Evolutionary conservation across 768 basidiomycete species (phyloP).

Genomic region (Leccinum rimulosum): DNA sequence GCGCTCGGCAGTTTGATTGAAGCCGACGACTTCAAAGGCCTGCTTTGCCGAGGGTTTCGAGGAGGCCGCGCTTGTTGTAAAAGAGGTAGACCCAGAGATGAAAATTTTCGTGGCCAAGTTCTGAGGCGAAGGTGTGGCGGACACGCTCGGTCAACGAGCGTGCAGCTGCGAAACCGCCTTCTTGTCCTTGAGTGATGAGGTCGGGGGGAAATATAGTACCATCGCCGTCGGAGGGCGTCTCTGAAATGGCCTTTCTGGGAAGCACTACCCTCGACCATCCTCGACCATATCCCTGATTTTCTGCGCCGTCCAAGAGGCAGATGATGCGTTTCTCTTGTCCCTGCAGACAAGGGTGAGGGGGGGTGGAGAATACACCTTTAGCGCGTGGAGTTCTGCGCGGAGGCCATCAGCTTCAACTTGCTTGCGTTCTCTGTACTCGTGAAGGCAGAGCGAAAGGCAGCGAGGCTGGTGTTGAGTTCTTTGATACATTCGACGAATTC

Average conservation of each 20-base stretch:
- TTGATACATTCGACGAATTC: constrained; percentile 18
- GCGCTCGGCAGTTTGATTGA: constrained; percentile 65
- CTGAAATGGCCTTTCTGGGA: no score
- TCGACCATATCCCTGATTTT: no score
- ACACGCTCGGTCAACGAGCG: constrained; percentile 39
- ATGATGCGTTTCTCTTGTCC: constrained; percentile 37
- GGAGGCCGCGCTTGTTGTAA: constrained; percentile 60
- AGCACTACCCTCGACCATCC: no score
- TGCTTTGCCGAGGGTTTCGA: constrained; percentile 44
- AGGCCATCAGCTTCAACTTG: constrained; percentile 10
- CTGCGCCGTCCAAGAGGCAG: constrained; percentile 46
- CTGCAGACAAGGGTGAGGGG: constrained; percentile 4
- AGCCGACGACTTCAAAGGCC: constrained; percentile 49
- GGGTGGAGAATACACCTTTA: constrained; percentile 22
- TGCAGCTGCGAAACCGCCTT: constrained; percentile 58
- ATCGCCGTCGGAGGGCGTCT: constrained; percentile 40
- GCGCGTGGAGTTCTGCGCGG: constrained; percentile 24
- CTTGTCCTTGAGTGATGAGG: constrained; percentile 51
- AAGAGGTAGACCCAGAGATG: constrained; percentile 65
- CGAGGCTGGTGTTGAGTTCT: constrained; percentile 24
- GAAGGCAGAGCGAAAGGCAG: constrained; percentile 29
- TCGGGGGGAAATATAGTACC: constrained; percentile 55
- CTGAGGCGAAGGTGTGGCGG: constrained; percentile 22
- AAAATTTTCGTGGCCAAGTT: constrained; percentile 26
- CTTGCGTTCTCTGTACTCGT: constrained; percentile 20